These are phyloP conservation scores for Beta macrorhiza DNA, from an alignment of 179 eudicot genomes.

Conservation along the genomic window DNA sequence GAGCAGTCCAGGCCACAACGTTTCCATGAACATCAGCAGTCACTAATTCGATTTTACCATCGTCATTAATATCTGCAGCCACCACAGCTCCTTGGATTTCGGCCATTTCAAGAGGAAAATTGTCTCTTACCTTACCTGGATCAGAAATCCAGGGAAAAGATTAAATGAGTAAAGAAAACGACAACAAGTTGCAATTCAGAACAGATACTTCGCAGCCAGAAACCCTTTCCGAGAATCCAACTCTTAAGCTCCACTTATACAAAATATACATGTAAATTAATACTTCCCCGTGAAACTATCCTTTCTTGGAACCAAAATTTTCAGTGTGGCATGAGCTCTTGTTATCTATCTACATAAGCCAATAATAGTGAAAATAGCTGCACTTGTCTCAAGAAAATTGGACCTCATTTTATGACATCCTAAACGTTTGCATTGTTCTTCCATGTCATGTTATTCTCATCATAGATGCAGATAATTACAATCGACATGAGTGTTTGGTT, in stretches of 20 bases:
- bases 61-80: constrained; percentile 96
- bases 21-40: constrained; percentile 93
- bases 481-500: not conserved
- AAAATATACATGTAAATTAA: not conserved
- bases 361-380: not conserved
- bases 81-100: constrained; percentile 92
- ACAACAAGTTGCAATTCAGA: not conserved
- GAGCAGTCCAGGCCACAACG: constrained; percentile 97
- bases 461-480: not conserved
- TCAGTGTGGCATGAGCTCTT: not conserved
- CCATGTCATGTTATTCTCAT: not conserved
- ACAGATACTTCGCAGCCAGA: not conserved
- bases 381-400: not conserved
- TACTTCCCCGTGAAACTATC: not conserved
- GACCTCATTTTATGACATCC: not conserved
- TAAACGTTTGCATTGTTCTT: not conserved
- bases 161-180: not conserved
- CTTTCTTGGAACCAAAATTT: not conserved
- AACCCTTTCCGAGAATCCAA: not conserved
- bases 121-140: constrained; percentile 80
- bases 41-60: constrained; percentile 90
- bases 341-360: not conserved
- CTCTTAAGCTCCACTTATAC: not conserved
- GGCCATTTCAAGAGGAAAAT: constrained; percentile 98
- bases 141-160: constrained; percentile 5